phyloP scores from a whole-genome alignment of 2,329 filamentous ascomycete species.

The Trichophyton verrucosum region DNA sequence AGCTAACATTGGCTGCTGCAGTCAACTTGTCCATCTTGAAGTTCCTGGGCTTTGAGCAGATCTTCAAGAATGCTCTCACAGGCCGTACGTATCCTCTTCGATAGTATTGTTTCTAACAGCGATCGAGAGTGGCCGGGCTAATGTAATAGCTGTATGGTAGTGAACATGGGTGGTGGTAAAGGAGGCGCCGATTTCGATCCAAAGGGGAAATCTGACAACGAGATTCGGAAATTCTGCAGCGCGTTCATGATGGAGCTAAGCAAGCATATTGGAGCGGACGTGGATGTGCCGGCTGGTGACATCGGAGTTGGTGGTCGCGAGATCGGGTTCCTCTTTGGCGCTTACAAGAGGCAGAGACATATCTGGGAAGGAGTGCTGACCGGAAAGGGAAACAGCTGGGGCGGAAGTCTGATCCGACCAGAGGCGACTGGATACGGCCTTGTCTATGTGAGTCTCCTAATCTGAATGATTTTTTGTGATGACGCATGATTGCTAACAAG shows the following conservation, averaged over 20 bases:
- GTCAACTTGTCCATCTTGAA: conserved; percentile 62
- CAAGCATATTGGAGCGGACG: conserved; percentile 93
- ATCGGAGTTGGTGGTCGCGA: conserved; percentile 88
- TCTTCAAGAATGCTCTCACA: conserved; percentile 98
- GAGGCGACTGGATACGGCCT: conserved; percentile 96
- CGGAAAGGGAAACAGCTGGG: conserved; percentile 88
- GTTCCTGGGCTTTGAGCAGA: conserved; percentile 98
- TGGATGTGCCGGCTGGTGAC: conserved; percentile 91
- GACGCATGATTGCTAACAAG: conserved; percentile 5
- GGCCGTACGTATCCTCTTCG: conserved; percentile 51
- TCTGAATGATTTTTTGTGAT: conserved; percentile 8
- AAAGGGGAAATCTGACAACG: conserved; percentile 93
- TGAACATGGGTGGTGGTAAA: conserved; percentile 94
- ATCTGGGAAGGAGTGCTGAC: conserved; percentile 93
- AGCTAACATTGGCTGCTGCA: conserved; percentile 8
- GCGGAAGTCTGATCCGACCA: conserved; percentile 83
- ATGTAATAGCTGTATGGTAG: conserved; percentile 28
- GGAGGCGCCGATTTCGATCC: conserved; percentile 97
- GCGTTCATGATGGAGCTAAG: conserved; percentile 92
- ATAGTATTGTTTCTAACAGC: neutral
- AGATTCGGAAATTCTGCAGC: conserved; percentile 95
- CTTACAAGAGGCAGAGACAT: conserved; percentile 80
- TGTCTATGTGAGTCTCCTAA: conserved; percentile 53
- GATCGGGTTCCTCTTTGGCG: conserved; percentile 88
- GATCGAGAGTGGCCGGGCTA: neutral